Conservation (phyloP, 1,139 yeast species). For the Fermentozyma sake region DNA sequence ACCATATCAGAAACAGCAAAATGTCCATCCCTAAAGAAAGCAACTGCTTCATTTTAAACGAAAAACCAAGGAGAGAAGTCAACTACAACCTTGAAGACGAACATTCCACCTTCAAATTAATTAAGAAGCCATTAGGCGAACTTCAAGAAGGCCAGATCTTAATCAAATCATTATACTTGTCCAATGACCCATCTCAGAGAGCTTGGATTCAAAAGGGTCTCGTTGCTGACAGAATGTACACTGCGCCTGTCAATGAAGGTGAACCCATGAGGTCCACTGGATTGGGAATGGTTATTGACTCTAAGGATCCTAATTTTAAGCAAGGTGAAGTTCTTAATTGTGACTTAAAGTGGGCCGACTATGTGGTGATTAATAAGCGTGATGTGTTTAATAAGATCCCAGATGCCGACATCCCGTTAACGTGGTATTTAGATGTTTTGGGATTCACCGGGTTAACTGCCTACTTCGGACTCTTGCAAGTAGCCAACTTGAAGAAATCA, state of each 20-base stretch:
- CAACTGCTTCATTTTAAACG: slow-evolving; percentile 12
- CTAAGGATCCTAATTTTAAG: slow-evolving; percentile 18
- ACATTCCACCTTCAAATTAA: slow-evolving; percentile 8
- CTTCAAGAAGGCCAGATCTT: slow-evolving; percentile 16
- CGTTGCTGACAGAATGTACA: slow-evolving; percentile 18
- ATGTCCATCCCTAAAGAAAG: slow-evolving; percentile 7
- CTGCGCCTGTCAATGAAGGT: slow-evolving; percentile 18
- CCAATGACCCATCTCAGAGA: slow-evolving; percentile 30
- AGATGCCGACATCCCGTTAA: slow-evolving; percentile 19
- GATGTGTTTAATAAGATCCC: slow-evolving; percentile 22
- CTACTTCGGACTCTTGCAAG: slow-evolving; percentile 48
- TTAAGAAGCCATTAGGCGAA: slow-evolving; percentile 2
- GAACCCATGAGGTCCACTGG: slow-evolving; percentile 17
- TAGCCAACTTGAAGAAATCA: slow-evolving; percentile 37
- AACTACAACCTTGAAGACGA: slow-evolving; percentile 2
- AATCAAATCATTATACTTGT: slow-evolving; percentile 17
- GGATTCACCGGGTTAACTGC: slow-evolving; percentile 66
- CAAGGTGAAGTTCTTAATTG: slow-evolving; percentile 21
- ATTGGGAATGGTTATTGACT: slow-evolving; percentile 19
- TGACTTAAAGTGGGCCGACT: slow-evolving; percentile 27
- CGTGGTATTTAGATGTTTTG: slow-evolving; percentile 26
- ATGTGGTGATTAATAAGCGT: slow-evolving; percentile 17
- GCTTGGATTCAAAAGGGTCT: slow-evolving; percentile 20
- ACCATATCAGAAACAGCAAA: too few species aligned
- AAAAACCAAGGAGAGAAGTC: slow-evolving; percentile 13